Conservation (phyloP, 2,329 filamentous ascomycete genomes). For the Aaosphaeria pasadenensis region DNA sequence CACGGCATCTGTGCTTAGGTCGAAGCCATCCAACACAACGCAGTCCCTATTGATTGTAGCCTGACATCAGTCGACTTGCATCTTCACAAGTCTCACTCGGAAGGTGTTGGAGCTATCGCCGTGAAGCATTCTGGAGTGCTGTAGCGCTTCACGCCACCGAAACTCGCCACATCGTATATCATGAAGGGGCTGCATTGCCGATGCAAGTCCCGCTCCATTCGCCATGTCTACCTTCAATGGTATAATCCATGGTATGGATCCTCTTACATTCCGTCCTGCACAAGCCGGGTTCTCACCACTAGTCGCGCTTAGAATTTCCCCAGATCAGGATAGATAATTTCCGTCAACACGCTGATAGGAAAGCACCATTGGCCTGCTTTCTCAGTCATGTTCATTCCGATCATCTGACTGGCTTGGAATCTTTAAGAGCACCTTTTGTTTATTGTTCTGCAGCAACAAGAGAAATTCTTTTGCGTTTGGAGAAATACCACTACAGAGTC, state of each 20-base stretch:
- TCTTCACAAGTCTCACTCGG: too few species aligned
- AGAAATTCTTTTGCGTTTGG: conserved; percentile 74
- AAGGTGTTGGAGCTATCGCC: too few species aligned
- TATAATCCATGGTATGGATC: conserved; percentile 20
- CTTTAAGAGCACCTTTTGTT: conserved; percentile 73
- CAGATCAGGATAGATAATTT: conserved; percentile 85
- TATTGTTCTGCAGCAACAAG: conserved; percentile 85
- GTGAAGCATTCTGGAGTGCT: too few species aligned
- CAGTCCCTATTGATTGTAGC: too few species aligned
- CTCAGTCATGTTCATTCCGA: conserved; percentile 92
- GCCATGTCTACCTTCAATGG: conserved; percentile 37
- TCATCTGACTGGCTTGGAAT: conserved; percentile 78
- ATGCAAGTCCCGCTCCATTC: neutral
- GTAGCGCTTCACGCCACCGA: too few species aligned
- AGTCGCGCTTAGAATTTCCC: conserved; percentile 63
- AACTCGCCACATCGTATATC: too few species aligned
- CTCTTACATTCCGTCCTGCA: neutral
- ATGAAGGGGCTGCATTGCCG: too few species aligned
- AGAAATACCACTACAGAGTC: conserved; percentile 75
- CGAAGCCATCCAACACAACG: too few species aligned
- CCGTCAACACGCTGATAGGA: conserved; percentile 52
- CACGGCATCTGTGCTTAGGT: too few species aligned
- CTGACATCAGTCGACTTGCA: too few species aligned
- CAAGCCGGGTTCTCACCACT: conserved; percentile 1
- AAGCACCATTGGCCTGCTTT: conserved; percentile 76